Percentiles rank a stretch among this genome's conserved stretches.
Evolutionary conservation across 805 yeast genomes (phyloP).

Genomic region (Barnettozyma botsteinii): DNA sequence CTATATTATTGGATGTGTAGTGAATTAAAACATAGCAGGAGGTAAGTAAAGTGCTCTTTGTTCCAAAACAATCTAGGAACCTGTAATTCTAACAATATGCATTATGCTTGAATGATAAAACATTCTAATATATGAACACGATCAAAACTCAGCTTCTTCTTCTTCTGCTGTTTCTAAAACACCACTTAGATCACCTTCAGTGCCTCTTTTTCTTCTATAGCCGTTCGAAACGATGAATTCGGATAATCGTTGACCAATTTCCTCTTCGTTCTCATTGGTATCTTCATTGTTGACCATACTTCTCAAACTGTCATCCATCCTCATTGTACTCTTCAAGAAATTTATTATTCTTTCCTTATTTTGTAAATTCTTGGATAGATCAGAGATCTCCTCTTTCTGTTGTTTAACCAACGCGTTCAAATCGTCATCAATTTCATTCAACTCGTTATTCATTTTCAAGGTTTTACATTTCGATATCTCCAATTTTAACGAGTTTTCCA

Average conservation of each 20-base stretch:
- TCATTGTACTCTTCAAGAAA: slow-evolving; percentile 61
- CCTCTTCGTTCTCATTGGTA: too few relatives aligned
- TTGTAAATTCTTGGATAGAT: slow-evolving; percentile 52
- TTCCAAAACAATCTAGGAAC: too few relatives aligned
- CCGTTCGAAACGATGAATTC: not conserved
- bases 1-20: too few relatives aligned
- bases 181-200: slow-evolving; percentile 45
- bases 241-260: too few relatives aligned
- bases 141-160: not conserved
- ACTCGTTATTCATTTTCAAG: slow-evolving; percentile 3
- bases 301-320: slow-evolving; percentile 41
- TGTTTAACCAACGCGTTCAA: slow-evolving; percentile 35
- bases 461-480: slow-evolving; percentile 12
- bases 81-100: too few relatives aligned
- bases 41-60: too few relatives aligned
- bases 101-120: too few relatives aligned
- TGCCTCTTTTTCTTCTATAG: not conserved
- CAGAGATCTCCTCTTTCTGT: slow-evolving; percentile 63
- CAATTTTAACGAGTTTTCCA: slow-evolving; percentile 46
- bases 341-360: slow-evolving; percentile 77
- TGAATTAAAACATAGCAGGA: too few relatives aligned
- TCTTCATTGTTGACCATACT: slow-evolving; percentile 28
- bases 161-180: slow-evolving; percentile 36
- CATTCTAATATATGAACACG: too few relatives aligned
- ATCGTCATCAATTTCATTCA: slow-evolving; percentile 7